Conservation (phyloP, 2,329 filamentous ascomycete species). For the Venturia aucupariae region DNA sequence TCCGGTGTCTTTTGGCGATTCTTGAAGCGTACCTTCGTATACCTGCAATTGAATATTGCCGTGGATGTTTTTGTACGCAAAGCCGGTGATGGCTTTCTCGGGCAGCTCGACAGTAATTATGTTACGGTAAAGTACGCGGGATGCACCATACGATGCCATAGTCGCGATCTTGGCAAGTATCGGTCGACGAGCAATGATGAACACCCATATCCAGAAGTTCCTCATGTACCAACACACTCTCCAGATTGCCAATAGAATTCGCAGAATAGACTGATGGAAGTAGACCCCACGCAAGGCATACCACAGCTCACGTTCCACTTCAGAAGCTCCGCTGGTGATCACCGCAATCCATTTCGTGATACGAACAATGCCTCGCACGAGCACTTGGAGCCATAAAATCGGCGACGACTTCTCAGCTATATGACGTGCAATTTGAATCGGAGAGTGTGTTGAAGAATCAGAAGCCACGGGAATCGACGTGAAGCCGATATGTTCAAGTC, state of each 20-base stretch:
- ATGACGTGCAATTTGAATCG: background rate
- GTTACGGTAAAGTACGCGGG: background rate
- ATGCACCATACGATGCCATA: background rate
- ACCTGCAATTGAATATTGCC: slow-evolving; percentile 5
- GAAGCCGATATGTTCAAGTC: background rate
- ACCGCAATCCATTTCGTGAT: background rate
- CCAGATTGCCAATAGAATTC: background rate
- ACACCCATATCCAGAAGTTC: slow-evolving; percentile 3
- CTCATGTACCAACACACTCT: slow-evolving; percentile 2
- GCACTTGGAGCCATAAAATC: background rate
- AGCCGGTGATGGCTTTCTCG: background rate
- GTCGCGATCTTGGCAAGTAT: background rate
- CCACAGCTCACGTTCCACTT: slow-evolving; percentile 7
- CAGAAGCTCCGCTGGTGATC: slow-evolving; percentile 4
- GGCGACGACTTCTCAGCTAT: background rate
- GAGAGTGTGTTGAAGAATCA: background rate
- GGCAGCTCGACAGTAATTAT: background rate
- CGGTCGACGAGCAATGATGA: background rate
- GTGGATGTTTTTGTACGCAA: background rate
- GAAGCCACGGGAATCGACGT: background rate
- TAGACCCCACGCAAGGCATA: background rate
- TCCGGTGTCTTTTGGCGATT: background rate
- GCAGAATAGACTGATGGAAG: background rate
- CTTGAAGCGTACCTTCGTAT: background rate
- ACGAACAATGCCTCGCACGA: background rate